Conservation (phyloP, 2,329 filamentous ascomycete genomes). For the Fusarium succisae region DNA sequence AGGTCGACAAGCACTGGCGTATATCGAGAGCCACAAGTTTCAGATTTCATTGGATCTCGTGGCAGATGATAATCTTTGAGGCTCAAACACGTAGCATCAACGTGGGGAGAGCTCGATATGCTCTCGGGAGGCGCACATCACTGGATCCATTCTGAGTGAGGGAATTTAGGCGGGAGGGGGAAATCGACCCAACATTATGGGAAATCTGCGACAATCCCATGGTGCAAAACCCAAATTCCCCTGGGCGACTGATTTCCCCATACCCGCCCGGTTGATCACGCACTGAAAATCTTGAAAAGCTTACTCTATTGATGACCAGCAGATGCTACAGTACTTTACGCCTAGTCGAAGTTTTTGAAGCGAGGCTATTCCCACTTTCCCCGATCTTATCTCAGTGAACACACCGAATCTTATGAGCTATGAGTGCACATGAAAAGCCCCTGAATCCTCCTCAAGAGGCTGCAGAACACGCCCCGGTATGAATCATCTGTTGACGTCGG, state of each 20-base stretch:
- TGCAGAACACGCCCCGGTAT: constrained; percentile 1
- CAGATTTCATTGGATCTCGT: not conserved
- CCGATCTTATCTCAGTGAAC: not conserved
- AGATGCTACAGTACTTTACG: not conserved
- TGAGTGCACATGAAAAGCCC: not conserved
- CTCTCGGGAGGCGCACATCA: constrained; percentile 29
- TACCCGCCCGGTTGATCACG: constrained; percentile 1
- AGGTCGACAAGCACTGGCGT: constrained; percentile 1
- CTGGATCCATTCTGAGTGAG: constrained; percentile 1
- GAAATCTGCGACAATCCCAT: constrained; percentile 35
- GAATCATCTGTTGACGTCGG: constrained; percentile 29
- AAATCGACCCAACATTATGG: constrained; percentile 17
- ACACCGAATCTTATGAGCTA: constrained; percentile 1
- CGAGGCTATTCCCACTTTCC: constrained; percentile 16
- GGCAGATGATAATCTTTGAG: constrained; percentile 11
- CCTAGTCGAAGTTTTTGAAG: not conserved
- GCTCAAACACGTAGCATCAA: constrained; percentile 25
- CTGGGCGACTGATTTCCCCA: constrained; percentile 22
- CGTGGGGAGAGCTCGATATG: constrained; percentile 31
- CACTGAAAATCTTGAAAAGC: not conserved
- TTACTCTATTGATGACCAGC: not conserved
- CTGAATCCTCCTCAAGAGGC: not conserved
- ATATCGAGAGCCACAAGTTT: constrained; percentile 28
- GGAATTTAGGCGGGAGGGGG: constrained; percentile 8
- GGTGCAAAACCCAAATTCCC: constrained; percentile 15